Base-by-base conservation (phyloP, 2,329 filamentous ascomycete genomes). In the Botrytis paeoniae region DNA sequence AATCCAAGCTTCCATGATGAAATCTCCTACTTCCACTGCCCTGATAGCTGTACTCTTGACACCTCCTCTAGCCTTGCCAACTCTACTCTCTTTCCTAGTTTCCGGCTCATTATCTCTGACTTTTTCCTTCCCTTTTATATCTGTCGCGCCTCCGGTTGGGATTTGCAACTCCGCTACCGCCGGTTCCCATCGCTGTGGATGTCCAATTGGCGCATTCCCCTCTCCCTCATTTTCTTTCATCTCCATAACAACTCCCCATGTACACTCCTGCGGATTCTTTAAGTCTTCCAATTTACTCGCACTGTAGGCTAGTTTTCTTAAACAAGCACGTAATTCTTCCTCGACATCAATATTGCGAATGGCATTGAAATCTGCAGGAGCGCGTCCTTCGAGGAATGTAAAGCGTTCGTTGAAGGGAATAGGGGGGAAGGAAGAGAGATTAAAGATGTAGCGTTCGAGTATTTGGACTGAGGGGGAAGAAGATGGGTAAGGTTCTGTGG, bases 171-270 rank as follows among this genome's bases (percentile, higher is more conserved):
- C 69, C 8, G 85, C 83, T 69, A 87, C 83, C 1, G 87, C 86
- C 0, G 89, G 87, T 39, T 91, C 86, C 88, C 88, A 91, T 48
- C 86, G 83, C 79, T 90, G 88, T 0, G 88, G 87, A 77, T 90
- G 85, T 85, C 85, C 86, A 75, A 90, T 88, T 0, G 89, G 89
- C 16, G 88, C 77, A 18, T 86, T 68, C 0, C 64, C 64, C 45
- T 68, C 45, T 5, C 64, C 32, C 0, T 85, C 85, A 59, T 89
- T 85, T 35, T 91, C 88, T 57, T 87, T 88, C 75, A 95, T 80
- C 81, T 95, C 93, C 59, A 95, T 86, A 0, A 90, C 91, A n/a
- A 95, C 81, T 0, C 92, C 93, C 81, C 93, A 95, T 0, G 91
- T 92, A 80, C 92, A 94, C 1, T 87, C 87, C 2, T 85, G 82